Evolutionary conservation across 495 filamentous ascomycete species (phyloP).

Genomic region (Trichocladium antarcticum): DNA sequence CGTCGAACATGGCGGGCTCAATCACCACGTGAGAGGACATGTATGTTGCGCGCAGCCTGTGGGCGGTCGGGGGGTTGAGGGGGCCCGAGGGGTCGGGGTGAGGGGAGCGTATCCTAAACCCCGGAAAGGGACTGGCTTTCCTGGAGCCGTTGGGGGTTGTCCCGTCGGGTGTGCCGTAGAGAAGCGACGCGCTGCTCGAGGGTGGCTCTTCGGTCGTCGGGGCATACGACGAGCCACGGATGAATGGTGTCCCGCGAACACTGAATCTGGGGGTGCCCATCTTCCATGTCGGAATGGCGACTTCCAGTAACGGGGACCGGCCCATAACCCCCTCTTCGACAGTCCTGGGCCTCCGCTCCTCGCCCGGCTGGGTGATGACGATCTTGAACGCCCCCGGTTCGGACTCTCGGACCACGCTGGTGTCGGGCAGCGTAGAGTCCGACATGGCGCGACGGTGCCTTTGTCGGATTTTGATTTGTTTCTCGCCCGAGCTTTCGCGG

Average conservation of each 20-base stretch:
- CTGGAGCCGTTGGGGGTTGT: constrained; percentile 18
- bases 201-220: constrained; percentile 42
- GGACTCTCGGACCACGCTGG: constrained; percentile 40
- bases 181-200: constrained; percentile 35
- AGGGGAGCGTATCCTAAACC: constrained; percentile 17
- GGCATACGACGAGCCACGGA: constrained; percentile 63
- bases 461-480: constrained; percentile 24
- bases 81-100: constrained; percentile 17
- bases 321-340: constrained; percentile 42
- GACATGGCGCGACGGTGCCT: constrained; percentile 40
- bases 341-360: constrained; percentile 49
- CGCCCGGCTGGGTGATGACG: constrained; percentile 66
- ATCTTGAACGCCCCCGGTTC: constrained; percentile 65
- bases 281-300: constrained; percentile 78
- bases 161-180: constrained; percentile 16
- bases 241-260: constrained; percentile 60
- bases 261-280: constrained; percentile 78
- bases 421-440: constrained; percentile 38
- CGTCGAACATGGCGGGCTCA: constrained; percentile 63
- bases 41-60: constrained; percentile 30
- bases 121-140: constrained; percentile 21
- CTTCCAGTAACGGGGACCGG: constrained; percentile 52
- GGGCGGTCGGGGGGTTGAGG: constrained; percentile 17
- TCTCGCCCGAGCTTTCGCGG: constrained; percentile 20
- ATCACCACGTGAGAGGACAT: constrained; percentile 39